These are phyloP conservation scores for Pyrenochaeta sp. DNA, from an alignment of 2,329 filamentous ascomycete genomes.

Conservation along the genomic window DNA sequence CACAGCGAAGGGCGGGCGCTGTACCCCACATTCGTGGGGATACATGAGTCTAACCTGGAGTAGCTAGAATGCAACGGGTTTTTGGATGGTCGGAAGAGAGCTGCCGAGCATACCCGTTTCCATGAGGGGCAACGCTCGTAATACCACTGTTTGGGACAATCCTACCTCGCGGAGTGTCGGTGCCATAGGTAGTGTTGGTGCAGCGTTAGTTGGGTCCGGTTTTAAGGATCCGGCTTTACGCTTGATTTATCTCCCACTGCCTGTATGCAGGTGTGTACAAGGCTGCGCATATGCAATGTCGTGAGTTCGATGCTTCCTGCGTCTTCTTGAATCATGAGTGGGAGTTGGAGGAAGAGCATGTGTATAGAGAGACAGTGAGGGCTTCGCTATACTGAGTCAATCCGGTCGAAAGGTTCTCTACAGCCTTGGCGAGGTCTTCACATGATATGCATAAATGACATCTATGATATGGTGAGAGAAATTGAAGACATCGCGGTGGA, in stretches of 20 bases:
- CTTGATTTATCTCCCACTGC: not conserved
- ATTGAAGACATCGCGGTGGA: not conserved
- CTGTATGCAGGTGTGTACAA: not conserved
- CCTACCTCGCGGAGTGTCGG: constrained; percentile 1
- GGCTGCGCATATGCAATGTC: not conserved
- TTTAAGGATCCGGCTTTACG: not conserved
- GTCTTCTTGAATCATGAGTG: too few species aligned
- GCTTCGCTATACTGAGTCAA: too few species aligned
- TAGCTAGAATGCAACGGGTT: constrained; percentile 1
- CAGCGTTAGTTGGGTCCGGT: not conserved
- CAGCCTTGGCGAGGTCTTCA: too few species aligned
- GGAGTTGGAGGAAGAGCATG: too few species aligned
- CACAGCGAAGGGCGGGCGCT: constrained; percentile 9
- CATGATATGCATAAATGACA: too few species aligned
- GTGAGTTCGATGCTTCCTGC: not conserved
- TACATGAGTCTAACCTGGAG: constrained; percentile 4
- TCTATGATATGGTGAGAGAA: too few species aligned
- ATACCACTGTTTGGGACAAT: not conserved
- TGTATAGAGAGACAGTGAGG: too few species aligned
- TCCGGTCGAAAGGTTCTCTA: too few species aligned
- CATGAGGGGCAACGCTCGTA: constrained; percentile 8
- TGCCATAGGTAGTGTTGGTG: not conserved
- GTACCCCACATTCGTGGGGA: constrained; percentile 23
- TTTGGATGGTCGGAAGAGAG: not conserved
- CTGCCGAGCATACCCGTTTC: constrained; percentile 29